Base-by-base conservation (phyloP, 2,329 filamentous ascomycete species). In the Coniochaeta sp. region DNA sequence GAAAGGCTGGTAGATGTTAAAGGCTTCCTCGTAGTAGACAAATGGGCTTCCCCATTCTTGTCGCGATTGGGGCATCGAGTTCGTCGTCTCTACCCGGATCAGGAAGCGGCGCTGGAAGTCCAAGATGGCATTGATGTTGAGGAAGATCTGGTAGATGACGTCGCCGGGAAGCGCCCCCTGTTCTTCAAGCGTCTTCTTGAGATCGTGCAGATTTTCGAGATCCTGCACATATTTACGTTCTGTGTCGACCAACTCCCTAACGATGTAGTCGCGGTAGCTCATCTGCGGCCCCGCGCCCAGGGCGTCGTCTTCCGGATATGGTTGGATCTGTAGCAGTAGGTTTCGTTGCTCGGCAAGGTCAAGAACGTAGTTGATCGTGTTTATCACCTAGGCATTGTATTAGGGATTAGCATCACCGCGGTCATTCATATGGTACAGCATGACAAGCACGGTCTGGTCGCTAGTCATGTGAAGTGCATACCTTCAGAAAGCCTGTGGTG, bases 221-320 rank as follows among this genome's bases (percentile, higher is more conserved):
- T 99, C 95, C 72, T 98, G 93, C 4, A 98, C 95, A 68, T 99
- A 99, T 75, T 97, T 97, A 64, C 95, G 88, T 75, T 99, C 95
- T 1, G 93, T 98, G 67, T 93, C 91, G 60, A 99, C 89, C 55
- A 99, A 78, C 74, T 99, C 95, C 69, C 89, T 87, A 50, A 99
- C 85, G 63, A 98, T 91, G 72, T 97, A 90, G 68, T 97, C 90
- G 65, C 92, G 80, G 66, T 88, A 87, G 64, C 81, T 87, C 79
- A 88, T 88, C 71, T 90, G 84, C 1, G 85, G 86, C 60, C 87
- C 84, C 56, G 88, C 79, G 26, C 77, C 75, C 31, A 76, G 74
- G n/a, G 77, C 72, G 58, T 80, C 80, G 58, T 80, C 80, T 62
- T 85, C 81, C 16, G 81, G 79, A 40, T 84, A 84, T 17, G 84